These are phyloP conservation scores for Mortierella sp. DNA, from an alignment of 371 early-diverging fungal species.

Conservation along the genomic window DNA sequence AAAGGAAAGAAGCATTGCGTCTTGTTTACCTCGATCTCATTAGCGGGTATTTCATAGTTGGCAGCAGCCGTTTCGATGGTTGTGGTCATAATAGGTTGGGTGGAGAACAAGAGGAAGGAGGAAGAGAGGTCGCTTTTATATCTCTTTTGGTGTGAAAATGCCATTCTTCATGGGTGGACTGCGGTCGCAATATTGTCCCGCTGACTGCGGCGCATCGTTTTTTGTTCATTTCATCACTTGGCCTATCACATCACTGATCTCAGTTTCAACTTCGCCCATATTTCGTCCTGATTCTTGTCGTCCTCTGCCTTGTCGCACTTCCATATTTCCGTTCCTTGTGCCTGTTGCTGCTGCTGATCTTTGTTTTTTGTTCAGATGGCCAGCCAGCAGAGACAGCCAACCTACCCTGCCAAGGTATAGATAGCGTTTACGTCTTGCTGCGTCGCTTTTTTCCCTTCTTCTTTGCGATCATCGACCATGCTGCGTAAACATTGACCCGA, in stretches of 20 bases:
- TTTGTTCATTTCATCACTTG: neutral
- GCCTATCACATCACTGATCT: neutral
- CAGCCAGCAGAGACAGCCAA: no score
- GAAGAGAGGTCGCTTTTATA: neutral
- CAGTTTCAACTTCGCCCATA: neutral
- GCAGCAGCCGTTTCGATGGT: neutral
- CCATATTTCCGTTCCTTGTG: neutral
- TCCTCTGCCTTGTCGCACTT: neutral
- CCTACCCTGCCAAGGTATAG: neutral
- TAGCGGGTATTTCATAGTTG: slow-evolving; percentile 3
- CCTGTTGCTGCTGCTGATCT: neutral
- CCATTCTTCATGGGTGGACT: no score
- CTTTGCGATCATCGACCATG: neutral
- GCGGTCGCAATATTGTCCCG: neutral
- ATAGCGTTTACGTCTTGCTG: neutral
- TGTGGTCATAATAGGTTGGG: slow-evolving; percentile 5
- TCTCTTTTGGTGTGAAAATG: no score
- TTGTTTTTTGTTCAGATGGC: neutral
- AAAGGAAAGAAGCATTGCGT: no score
- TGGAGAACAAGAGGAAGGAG: neutral
- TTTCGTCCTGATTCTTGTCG: neutral
- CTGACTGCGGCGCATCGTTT: neutral
- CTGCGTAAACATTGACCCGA: neutral
- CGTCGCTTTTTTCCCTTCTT: neutral
- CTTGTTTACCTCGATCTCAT: slow-evolving; percentile 1